Percentiles rank a stretch among this genome's conserved stretches.
Conservation (phyloP, 805 yeast genomes). For the Sporopachydermia quercuum region DNA sequence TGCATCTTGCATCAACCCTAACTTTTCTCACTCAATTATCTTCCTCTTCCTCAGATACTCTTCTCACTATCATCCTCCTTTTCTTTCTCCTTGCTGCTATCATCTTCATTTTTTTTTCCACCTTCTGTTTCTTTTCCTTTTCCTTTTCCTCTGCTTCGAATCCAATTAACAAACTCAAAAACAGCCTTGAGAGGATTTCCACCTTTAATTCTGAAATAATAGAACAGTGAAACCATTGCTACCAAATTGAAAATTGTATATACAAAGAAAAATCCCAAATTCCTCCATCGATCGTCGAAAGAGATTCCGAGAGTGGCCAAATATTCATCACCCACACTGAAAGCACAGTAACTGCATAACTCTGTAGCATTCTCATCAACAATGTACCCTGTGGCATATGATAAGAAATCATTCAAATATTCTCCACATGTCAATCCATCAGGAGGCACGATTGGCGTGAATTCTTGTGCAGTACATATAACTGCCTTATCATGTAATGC, state of each 20-base stretch:
- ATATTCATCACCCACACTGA: conserved; percentile 25
- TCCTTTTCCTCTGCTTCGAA: too few relatives aligned
- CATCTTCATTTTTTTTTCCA: too few relatives aligned
- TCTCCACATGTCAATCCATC: conserved; percentile 48
- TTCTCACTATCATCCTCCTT: too few relatives aligned
- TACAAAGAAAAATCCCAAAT: not conserved
- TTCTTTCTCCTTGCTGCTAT: too few relatives aligned
- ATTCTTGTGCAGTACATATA: conserved; percentile 32
- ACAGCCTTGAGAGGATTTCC: not conserved
- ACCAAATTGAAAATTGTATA: not conserved
- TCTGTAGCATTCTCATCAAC: conserved; percentile 31
- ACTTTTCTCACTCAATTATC: too few relatives aligned
- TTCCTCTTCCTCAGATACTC: too few relatives aligned
- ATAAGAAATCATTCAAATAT: conserved; percentile 31
- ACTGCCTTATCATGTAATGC: conserved; percentile 38
- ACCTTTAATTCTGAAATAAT: not conserved
- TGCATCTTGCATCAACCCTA: too few relatives aligned
- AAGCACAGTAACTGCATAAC: conserved; percentile 27
- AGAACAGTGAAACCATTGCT: not conserved
- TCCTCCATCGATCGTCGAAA: conserved; percentile 16
- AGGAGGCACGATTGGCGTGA: conserved; percentile 37
- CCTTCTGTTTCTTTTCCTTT: too few relatives aligned
- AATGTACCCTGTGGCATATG: conserved; percentile 39
- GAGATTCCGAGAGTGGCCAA: conserved; percentile 27
- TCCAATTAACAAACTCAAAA: not conserved